Base-by-base conservation (phyloP, 495 filamentous ascomycete species). In the Jackrogersella multiformis region DNA sequence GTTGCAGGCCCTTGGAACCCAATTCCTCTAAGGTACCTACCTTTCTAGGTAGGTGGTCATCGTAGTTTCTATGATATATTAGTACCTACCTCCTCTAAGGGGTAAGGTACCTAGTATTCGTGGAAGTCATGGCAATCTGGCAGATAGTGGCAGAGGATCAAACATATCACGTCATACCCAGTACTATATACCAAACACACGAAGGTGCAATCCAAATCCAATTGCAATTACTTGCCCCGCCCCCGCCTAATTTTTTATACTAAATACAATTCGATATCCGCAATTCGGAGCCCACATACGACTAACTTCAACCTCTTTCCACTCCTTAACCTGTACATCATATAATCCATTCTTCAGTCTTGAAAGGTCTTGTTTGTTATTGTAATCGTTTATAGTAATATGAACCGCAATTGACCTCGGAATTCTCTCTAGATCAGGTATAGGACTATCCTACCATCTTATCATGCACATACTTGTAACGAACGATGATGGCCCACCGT, bases 401-500 rank as follows among this genome's bases (percentile, higher is more conserved):
- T n/a, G 0, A 9, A 10, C 15, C n/a, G n/a, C 24, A 62, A 63
- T 69, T 69, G 48, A 55, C 34, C 24, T 10, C 18, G 13, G 10
- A 56, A 59, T 42, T 16, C 18, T 20, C 0, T 53, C 10, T 15
- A 30, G 23, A 57, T 36, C 21, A 35, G 7, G 16, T 13, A 34
- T 34, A 54, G 5, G n/a, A 20, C 26, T 36, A 46, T 8, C n/a
- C 42, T 20, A 66, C 44, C 55, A 81, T 8, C n/a, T 39, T 20
- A 66, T 48, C 55, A 81, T 84, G 80, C 78, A 81, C 70, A 77
- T 80, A 61, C 73, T 75, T 72, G 64, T 84, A 15, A 79, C 79
- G 55, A 99, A 99, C 84, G 95, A 99, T 80, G 95, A 99, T 82
- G 95, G 95, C 16, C 95, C 95, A 38, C 95, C 95, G 66, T 96